Conservation (phyloP, 1,139 yeast species). For the Petasospora fabianii region DNA sequence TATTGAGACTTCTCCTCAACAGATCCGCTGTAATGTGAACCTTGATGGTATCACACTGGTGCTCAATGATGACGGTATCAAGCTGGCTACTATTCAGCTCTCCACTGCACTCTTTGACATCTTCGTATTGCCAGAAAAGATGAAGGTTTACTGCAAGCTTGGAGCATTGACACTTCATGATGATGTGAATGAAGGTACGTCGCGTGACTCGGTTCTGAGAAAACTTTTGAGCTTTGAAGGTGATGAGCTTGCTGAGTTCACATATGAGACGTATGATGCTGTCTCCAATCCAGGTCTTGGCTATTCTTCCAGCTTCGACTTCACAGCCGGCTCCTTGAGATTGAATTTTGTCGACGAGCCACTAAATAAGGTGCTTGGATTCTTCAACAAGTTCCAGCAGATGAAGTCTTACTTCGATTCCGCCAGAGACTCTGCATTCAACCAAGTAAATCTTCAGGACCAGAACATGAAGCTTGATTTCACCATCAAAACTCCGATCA, state of each 20-base stretch:
- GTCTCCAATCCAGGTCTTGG: conserved; percentile 41
- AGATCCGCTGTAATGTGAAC: conserved; percentile 63
- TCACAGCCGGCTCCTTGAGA: conserved; percentile 71
- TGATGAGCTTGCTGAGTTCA: conserved; percentile 74
- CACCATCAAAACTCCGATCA: conserved; percentile 72
- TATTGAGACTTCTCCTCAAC: conserved; percentile 61
- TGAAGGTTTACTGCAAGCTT: conserved; percentile 70
- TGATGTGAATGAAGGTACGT: conserved; percentile 64
- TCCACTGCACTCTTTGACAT: conserved; percentile 71
- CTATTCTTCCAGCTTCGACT: conserved; percentile 57
- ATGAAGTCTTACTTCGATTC: conserved; percentile 87
- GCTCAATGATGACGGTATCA: conserved; percentile 78
- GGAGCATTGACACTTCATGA: conserved; percentile 83
- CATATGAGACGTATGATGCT: conserved; percentile 76
- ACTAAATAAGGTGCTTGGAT: conserved; percentile 60
- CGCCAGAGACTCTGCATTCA: conserved; percentile 82
- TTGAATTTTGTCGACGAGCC: conserved; percentile 82
- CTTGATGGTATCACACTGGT: conserved; percentile 73
- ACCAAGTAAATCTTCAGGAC: conserved; percentile 47
- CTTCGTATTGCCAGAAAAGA: conserved; percentile 67
- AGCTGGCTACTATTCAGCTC: conserved; percentile 73
- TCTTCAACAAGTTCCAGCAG: conserved; percentile 68
- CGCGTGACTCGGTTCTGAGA: conserved; percentile 56
- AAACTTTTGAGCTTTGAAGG: conserved; percentile 79
- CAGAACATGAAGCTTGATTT: conserved; percentile 73